Percentiles rank a stretch among this genome's conserved stretches.
phyloP scores from a whole-genome alignment of 495 filamentous ascomycete genomes.

The Pseudoneurospora amorphoporcata region DNA sequence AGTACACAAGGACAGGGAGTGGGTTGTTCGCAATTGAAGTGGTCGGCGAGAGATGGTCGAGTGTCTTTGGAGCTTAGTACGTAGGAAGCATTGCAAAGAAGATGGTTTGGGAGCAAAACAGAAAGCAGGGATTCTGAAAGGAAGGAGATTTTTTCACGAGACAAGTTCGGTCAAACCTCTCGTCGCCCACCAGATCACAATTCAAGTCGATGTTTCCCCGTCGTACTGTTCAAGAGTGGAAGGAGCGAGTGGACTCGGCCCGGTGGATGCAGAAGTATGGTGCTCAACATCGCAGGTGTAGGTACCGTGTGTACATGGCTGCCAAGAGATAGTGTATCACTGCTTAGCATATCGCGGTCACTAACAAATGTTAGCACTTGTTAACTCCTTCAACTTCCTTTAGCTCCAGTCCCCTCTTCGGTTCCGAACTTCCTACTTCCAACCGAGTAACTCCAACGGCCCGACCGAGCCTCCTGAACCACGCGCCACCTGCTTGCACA shows the following conservation, averaged over 20 bases:
- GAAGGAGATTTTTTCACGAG: neutral
- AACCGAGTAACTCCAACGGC: no score
- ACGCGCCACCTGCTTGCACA: no score
- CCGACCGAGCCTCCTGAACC: no score
- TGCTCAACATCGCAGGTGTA: neutral
- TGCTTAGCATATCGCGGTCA: neutral
- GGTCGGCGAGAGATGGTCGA: neutral
- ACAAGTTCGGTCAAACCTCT: neutral
- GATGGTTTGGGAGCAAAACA: neutral
- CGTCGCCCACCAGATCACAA: neutral
- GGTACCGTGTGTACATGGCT: neutral
- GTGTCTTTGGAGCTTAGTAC: neutral
- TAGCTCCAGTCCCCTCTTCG: no score
- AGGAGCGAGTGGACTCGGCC: neutral
- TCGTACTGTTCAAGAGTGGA: neutral
- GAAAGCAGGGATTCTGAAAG: neutral
- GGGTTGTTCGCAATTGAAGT: neutral
- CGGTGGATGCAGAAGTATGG: neutral
- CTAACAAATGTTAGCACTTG: neutral
- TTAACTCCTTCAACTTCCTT: no score
- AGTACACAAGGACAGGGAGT: neutral
- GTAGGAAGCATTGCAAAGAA: neutral
- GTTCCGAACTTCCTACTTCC: no score
- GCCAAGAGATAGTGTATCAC: neutral
- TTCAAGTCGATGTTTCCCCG: neutral